Percentiles rank a stretch among this genome's conserved stretches.
Conservation (phyloP, 2,329 filamentous ascomycete species). For the Sporothrix euskadiensis region DNA sequence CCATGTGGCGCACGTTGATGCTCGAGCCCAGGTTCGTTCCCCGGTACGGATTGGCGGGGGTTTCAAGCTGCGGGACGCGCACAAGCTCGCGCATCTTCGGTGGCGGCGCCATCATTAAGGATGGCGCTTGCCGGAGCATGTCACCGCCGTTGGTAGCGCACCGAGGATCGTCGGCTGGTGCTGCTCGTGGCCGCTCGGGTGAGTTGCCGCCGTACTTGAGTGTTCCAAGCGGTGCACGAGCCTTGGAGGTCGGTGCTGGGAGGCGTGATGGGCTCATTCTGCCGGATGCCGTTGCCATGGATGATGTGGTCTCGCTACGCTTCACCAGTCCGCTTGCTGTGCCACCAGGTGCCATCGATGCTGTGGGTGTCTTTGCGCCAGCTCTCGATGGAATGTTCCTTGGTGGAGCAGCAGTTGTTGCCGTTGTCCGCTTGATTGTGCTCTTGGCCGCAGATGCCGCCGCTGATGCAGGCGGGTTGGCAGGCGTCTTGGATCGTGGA, state of each 20-base stretch:
- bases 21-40: constrained; percentile 52
- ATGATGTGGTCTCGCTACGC: constrained; percentile 38
- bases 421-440: constrained; percentile 30
- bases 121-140: constrained; percentile 56
- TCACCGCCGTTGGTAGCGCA: constrained; percentile 41
- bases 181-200: constrained; percentile 65
- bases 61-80: constrained; percentile 53
- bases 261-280: constrained; percentile 66
- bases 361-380: constrained; percentile 58
- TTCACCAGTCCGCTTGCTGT: constrained; percentile 36
- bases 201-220: constrained; percentile 75
- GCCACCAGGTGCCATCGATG: constrained; percentile 48
- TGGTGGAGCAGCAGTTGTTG: constrained; percentile 26
- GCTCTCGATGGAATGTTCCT: constrained; percentile 41
- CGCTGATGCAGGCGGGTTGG: constrained; percentile 52
- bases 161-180: constrained; percentile 40
- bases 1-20: constrained; percentile 57
- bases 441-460: constrained; percentile 25
- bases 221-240: constrained; percentile 66
- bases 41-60: constrained; percentile 52
- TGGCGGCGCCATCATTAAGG: constrained; percentile 66
- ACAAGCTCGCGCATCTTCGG: constrained; percentile 88
- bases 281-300: constrained; percentile 35
- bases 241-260: constrained; percentile 42
- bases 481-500: constrained; percentile 71